Evolutionary conservation across 2,329 filamentous ascomycete genomes (phyloP).

Genomic region (Pezicula rhizophila): DNA sequence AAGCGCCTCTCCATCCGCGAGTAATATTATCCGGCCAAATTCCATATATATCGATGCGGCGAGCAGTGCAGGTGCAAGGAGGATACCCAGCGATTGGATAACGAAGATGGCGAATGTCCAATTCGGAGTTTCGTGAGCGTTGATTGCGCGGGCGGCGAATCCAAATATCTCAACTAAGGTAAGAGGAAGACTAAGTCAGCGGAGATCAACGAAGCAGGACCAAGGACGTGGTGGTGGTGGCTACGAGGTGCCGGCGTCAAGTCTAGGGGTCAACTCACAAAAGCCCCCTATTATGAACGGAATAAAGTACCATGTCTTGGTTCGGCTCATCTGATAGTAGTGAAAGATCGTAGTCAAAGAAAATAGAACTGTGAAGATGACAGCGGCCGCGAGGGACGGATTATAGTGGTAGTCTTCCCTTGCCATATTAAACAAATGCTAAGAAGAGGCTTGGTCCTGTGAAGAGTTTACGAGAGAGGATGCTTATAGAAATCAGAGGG

Average conservation of each 20-base stretch:
- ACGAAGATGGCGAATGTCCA: slow-evolving; percentile 23
- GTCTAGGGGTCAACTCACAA: slow-evolving; percentile 18
- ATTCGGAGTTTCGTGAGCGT: slow-evolving; percentile 11
- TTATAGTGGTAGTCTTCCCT: slow-evolving; percentile 6
- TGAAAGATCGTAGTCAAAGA: slow-evolving; percentile 4
- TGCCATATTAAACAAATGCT: no score
- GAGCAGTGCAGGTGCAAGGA: slow-evolving; percentile 29
- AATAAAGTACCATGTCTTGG: slow-evolving; percentile 19
- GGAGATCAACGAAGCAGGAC: no score
- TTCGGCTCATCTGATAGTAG: slow-evolving; percentile 5
- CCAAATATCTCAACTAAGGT: slow-evolving; percentile 31
- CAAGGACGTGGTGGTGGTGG: no score
- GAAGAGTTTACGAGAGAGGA: no score
- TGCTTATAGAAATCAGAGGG: no score
- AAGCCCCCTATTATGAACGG: slow-evolving; percentile 18
- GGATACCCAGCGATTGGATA: slow-evolving; percentile 29
- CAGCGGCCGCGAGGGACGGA: slow-evolving; percentile 5
- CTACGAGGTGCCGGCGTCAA: no score
- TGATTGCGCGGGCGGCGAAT: slow-evolving; percentile 23
- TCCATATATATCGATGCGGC: no score
- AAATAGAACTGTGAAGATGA: slow-evolving; percentile 8
- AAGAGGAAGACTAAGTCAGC: no score
- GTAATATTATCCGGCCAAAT: slow-evolving; percentile 36
- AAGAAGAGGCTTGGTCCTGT: no score
- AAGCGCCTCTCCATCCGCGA: slow-evolving; percentile 23